These are phyloP conservation scores for Kurtzmaniella cleridarum DNA, from an alignment of 805 yeast genomes.

Conservation along the genomic window DNA sequence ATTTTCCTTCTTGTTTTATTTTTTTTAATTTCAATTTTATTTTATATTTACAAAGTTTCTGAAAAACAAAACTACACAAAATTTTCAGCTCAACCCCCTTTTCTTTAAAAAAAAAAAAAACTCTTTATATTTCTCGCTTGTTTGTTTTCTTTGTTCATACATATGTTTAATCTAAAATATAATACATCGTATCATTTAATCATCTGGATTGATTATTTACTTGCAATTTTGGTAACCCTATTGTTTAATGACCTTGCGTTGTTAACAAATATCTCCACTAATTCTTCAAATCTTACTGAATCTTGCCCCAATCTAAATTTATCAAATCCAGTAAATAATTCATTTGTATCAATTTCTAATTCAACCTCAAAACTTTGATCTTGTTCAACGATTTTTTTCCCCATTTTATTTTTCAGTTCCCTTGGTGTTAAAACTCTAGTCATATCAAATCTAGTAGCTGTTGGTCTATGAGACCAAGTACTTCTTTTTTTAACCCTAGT, in stretches of 20 bases:
- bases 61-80: no score
- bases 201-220: neutral
- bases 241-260: slow-evolving; percentile 41
- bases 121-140: no score
- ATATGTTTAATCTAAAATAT: no score
- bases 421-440: slow-evolving; percentile 49
- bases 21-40: no score
- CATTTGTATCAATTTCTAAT: slow-evolving; percentile 34
- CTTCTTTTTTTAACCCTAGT: slow-evolving; percentile 69
- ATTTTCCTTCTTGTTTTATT: no score
- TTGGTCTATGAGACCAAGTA: slow-evolving; percentile 67
- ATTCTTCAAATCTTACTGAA: slow-evolving; percentile 36
- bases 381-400: slow-evolving; percentile 30
- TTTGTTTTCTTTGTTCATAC: no score
- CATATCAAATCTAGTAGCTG: slow-evolving; percentile 67
- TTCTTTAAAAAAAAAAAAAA: no score
- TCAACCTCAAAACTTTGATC: slow-evolving; percentile 35
- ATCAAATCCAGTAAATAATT: slow-evolving; percentile 38
- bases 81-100: no score
- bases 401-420: slow-evolving; percentile 31
- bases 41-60: no score
- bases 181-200: neutral
- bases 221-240: slow-evolving; percentile 37
- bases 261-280: slow-evolving; percentile 40
- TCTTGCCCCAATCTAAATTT: slow-evolving; percentile 33